Conservation (phyloP, 768 basidiomycete species). For the Mycena venus region DNA sequence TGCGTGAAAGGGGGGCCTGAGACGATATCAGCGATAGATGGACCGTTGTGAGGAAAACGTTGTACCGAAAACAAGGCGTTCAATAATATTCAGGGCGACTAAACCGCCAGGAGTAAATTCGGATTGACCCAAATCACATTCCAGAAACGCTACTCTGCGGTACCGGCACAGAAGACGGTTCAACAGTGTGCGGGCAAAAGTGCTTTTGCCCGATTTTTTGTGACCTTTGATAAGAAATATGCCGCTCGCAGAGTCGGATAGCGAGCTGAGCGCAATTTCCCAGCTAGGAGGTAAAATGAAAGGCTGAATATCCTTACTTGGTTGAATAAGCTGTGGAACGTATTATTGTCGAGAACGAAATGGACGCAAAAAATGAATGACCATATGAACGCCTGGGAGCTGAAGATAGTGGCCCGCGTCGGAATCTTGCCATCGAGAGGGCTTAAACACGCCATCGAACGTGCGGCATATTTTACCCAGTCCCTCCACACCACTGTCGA, state of each 20-base stretch:
- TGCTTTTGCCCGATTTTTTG: slow-evolving; percentile 92
- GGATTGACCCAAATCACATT: slow-evolving; percentile 94
- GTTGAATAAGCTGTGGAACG: slow-evolving; percentile 46
- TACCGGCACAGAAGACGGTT: slow-evolving; percentile 81
- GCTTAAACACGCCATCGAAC: slow-evolving; percentile 74
- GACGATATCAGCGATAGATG: background rate
- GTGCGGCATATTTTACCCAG: slow-evolving; percentile 73
- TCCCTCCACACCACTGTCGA: slow-evolving; percentile 73
- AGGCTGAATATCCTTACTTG: slow-evolving; percentile 54
- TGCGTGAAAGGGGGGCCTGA: slow-evolving; percentile 93
- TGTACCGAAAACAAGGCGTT: slow-evolving; percentile 78
- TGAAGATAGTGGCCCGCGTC: slow-evolving; percentile 54
- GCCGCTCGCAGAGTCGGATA: slow-evolving; percentile 37
- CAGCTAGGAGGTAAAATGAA: slow-evolving; percentile 56
- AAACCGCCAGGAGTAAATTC: slow-evolving; percentile 93
- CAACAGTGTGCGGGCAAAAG: slow-evolving; percentile 79
- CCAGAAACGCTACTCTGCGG: slow-evolving; percentile 88
- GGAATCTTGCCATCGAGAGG: slow-evolving; percentile 56
- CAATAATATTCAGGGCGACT: slow-evolving; percentile 83
- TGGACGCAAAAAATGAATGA: slow-evolving; percentile 43
- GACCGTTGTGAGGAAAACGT: background rate
- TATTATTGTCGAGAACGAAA: background rate
- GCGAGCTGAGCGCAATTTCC: slow-evolving; percentile 49
- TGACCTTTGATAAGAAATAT: slow-evolving; percentile 85
- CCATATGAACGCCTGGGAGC: slow-evolving; percentile 64